Evolutionary conservation across 148 eudicot species (phyloP).

Genomic region (Rhododendron ferrugineum): DNA sequence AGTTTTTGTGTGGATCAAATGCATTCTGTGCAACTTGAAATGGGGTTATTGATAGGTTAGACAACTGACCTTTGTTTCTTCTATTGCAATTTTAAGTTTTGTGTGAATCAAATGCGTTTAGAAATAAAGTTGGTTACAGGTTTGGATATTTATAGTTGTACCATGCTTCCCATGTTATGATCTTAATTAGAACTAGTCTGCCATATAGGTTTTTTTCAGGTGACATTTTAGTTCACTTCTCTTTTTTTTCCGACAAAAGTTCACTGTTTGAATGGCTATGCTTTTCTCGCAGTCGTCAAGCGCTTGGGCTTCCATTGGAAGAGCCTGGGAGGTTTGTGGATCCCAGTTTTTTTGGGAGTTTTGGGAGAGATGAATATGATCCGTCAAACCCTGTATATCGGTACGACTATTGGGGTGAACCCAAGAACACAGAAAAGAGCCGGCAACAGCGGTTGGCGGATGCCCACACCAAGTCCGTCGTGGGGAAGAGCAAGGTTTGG

Average conservation of each 20-base stretch:
- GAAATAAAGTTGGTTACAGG: background rate
- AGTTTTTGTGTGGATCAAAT: background rate
- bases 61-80: background rate
- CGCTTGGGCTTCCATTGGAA: slow-evolving; percentile 79
- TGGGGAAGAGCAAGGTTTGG: slow-evolving; percentile 76
- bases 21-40: background rate
- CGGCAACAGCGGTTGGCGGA: slow-evolving; percentile 65
- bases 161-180: background rate
- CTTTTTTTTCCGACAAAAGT: no score
- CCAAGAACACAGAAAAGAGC: slow-evolving; percentile 88
- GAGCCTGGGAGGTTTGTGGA: slow-evolving; percentile 93
- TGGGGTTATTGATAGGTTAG: background rate
- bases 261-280: background rate
- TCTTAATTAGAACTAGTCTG: background rate
- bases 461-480: slow-evolving; percentile 79
- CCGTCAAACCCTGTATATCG: slow-evolving; percentile 70
- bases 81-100: background rate
- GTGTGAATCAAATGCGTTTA: background rate
- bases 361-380: slow-evolving; percentile 73
- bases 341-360: slow-evolving; percentile 56
- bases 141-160: background rate
- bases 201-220: background rate
- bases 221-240: background rate
- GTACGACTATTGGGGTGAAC: slow-evolving; percentile 98
- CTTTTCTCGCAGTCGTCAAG: slow-evolving; percentile 57